Conservation (phyloP, 2,329 filamentous ascomycete genomes). For the Huntiella moniliformis region DNA sequence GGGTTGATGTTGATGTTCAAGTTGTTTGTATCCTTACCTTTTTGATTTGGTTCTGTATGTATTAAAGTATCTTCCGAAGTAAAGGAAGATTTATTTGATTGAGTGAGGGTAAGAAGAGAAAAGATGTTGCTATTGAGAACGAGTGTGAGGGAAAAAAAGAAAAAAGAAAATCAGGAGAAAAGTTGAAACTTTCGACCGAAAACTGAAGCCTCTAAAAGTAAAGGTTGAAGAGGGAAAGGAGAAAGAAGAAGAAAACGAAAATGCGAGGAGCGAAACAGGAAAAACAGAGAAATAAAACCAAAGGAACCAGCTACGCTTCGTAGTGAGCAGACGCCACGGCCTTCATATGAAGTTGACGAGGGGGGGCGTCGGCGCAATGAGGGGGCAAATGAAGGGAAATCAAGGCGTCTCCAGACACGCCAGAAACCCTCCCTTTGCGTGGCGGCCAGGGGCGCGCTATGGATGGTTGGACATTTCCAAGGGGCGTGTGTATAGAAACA, state of each 20-base stretch:
- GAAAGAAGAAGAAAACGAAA: conserved; percentile 14
- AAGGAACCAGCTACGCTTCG: no score
- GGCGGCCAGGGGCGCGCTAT: not conserved
- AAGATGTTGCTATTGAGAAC: conserved; percentile 15
- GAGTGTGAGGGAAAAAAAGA: conserved; percentile 15
- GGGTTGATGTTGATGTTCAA: no score
- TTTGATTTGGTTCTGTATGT: conserved; percentile 8
- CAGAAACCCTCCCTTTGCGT: conserved; percentile 3
- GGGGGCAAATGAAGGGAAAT: conserved; percentile 13
- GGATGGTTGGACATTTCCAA: not conserved
- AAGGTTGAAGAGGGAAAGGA: conserved; percentile 16
- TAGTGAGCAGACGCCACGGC: conserved; percentile 8
- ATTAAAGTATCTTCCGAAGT: conserved; percentile 11
- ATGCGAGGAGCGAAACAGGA: not conserved
- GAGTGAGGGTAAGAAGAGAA: conserved; percentile 3
- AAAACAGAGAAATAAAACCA: conserved; percentile 14
- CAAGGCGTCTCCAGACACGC: conserved; percentile 5
- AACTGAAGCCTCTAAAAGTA: conserved; percentile 8
- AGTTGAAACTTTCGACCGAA: conserved; percentile 13
- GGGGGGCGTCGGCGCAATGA: conserved; percentile 9
- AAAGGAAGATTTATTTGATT: conserved; percentile 5
- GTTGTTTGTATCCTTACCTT: conserved; percentile 4
- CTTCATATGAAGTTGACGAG: conserved; percentile 9
- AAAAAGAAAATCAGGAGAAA: conserved; percentile 15
- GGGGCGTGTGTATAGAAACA: no score